Base-by-base conservation (phyloP, 1,284 basidiomycete species). In the Moesziomyces aphidis region DNA sequence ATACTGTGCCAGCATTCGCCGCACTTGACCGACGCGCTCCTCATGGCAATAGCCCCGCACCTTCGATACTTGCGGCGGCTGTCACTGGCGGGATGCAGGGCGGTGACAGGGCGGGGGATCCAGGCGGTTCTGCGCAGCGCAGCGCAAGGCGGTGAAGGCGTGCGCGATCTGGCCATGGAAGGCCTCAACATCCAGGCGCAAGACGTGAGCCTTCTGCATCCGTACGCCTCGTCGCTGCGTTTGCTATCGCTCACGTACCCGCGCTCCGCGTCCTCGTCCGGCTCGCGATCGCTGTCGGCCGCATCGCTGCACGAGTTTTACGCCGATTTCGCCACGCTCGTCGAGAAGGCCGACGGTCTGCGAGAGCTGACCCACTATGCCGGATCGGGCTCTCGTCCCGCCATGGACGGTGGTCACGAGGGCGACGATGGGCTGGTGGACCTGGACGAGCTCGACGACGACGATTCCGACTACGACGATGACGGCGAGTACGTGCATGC, bases 151-250 rank as follows among this genome's bases (percentile, higher is more conserved):
- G 50, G 54, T 7, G 24, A 17, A 1, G 60, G 61, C 7, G 50
- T 83, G 6, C 61, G 53, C 7, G 72, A 78, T 19, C 72, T 83
- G 13, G 72, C 78, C 3, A 64, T 83, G 46, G 82, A 83, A 55
- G 73, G 78, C 4, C 62, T 83, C 50, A 65, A 75, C 39, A 68
- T 75, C 2, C 58, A 58, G 21, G 63, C 67, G 10, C 57, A 55
- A 26, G 75, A 72, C 26, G 47, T 77, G 1, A 43, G 54, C 47
- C 23, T 58, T 43, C 24, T 78, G 36, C 50, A 42, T 22, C 70
- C 70, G 6, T 62, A 62, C 21, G 53, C 69, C 3, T 34, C 63
- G 0, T 54, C 61, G 2, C 31, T 78, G 23, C 63, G 65, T 0
- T 22, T 67, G 19, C 62, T 78, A 2, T 74, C 77, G 6, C 45